These are phyloP conservation scores for Simmondsia chinensis DNA, from an alignment of 148 eudicot species.

Conservation along the genomic window DNA sequence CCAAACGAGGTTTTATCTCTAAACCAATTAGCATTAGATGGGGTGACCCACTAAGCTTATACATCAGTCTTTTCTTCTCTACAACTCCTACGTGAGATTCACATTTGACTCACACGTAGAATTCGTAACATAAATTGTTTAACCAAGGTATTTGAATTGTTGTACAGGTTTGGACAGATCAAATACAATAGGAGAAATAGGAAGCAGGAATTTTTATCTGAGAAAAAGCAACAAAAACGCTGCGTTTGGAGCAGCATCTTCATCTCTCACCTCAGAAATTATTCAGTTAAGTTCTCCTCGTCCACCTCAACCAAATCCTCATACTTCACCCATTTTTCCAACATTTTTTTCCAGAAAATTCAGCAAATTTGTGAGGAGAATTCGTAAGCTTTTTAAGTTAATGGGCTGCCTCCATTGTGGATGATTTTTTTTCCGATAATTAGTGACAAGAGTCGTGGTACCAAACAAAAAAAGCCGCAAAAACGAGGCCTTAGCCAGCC, in stretches of 20 bases:
- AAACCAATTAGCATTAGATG: too few species aligned
- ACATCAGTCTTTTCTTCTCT: too few species aligned
- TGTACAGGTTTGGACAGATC: constrained; percentile 52
- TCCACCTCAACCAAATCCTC: constrained; percentile 1
- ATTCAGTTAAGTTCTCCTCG: constrained; percentile 1
- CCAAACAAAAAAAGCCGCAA: too few species aligned
- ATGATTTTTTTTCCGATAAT: too few species aligned
- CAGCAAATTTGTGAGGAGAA: constrained; percentile 30
- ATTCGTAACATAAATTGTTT: too few species aligned
- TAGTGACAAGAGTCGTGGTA: too few species aligned
- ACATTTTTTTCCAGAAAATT: constrained; percentile 25
- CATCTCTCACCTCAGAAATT: constrained; percentile 10
- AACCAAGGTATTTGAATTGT: too few species aligned
- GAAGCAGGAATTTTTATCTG: constrained; percentile 79
- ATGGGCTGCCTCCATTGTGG: constrained; percentile 54
- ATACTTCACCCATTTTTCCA: constrained; percentile 18
- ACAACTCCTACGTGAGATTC: too few species aligned
- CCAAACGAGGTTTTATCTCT: too few species aligned
- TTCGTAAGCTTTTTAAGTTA: constrained; percentile 44
- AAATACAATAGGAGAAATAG: constrained; percentile 64
- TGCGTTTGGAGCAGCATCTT: neutral
- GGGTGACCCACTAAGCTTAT: too few species aligned
- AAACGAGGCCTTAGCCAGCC: too few species aligned
- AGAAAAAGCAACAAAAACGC: constrained; percentile 28
- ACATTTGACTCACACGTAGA: too few species aligned